Evolutionary conservation across 2,329 filamentous ascomycete species (phyloP), one percentile per base, ranked within the genome.

Genomic region (Lachnellula arida): DNA sequence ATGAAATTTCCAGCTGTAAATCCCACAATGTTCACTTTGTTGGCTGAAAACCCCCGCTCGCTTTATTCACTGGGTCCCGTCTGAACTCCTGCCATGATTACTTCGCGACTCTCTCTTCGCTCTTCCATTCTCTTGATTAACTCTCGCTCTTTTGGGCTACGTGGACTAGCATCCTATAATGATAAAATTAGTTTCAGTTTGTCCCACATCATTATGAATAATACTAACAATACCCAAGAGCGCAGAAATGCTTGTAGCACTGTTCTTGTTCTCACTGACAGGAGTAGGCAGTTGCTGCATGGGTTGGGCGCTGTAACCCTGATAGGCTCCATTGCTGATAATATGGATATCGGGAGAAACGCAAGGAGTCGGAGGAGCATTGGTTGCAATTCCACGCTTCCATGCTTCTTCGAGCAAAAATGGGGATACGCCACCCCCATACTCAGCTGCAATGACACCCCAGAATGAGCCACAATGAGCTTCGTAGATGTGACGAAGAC

Each of bases 391-490:
- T 63, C 63, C 58, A 49, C 59, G 68, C 72, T 69, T 72, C 73
- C 87, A 91, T n/a, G 85, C 83, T 68, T 86, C 84, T 73, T 90
- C 87, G 19, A 91, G 76, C 35, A 83, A 76, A 14, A 78, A 76
- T 1, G 87, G 81, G 49, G 81, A 85, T 1, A 78, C 78, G 35
- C 83, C 81, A 14, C 75, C 71, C 52, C 87, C 87, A 66, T 92
- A 92, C 65, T 91, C 87, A 25, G 81, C 75, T 32, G 88, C 87
- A 37, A 93, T 80, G 48, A 81, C 78, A 35, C 81, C 77, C 88
- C 89, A 93, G 74, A 93, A 92, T 8, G 81, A 80, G 50, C 79
- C 76, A 44, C 87, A 83, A 72, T 90, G 87, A 7, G 81, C 75
- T 51, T 84, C 80, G 71, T 92, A 92, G 63, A 91, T 81, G 58